phyloP scores from a whole-genome alignment of 306 rosid species.

The Pueraria montana region DNA sequence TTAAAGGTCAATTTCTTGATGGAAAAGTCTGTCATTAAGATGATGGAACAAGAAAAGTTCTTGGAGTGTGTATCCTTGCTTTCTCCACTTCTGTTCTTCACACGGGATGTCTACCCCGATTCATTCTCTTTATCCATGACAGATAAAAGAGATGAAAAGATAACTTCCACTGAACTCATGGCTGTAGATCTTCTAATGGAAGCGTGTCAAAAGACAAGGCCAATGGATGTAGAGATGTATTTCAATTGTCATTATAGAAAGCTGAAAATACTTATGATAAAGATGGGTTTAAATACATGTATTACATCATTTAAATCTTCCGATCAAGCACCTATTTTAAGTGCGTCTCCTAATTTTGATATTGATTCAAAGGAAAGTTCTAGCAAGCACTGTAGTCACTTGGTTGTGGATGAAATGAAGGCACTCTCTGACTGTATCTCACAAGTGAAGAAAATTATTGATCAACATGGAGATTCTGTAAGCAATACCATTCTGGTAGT shows the following conservation, averaged over 20 bases:
- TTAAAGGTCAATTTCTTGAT: constrained; percentile 87
- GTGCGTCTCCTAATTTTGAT: constrained; percentile 58
- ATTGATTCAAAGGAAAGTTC: constrained; percentile 71
- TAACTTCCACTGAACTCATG: constrained; percentile 75
- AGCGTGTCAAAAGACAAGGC: constrained; percentile 84
- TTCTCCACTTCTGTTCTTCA: constrained; percentile 82
- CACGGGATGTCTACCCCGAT: constrained; percentile 74
- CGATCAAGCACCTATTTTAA: constrained; percentile 57
- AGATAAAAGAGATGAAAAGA: constrained; percentile 68
- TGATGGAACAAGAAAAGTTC: constrained; percentile 82
- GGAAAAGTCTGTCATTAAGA: constrained; percentile 77
- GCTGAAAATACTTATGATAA: constrained; percentile 87
- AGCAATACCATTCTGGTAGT: constrained; percentile 52
- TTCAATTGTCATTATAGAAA: constrained; percentile 83
- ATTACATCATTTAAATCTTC: constrained; percentile 65
- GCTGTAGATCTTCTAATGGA: constrained; percentile 85
- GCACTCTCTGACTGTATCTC: constrained; percentile 86
- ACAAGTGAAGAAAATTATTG: constrained; percentile 79
- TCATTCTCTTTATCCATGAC: constrained; percentile 63
- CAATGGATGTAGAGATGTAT: constrained; percentile 77
- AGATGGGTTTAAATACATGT: constrained; percentile 71
- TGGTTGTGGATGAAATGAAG: constrained; percentile 87
- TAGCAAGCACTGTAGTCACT: constrained; percentile 66
- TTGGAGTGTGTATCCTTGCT: constrained; percentile 80
- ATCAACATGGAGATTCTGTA: constrained; percentile 67